phyloP scores from a whole-genome alignment of 129 eudicot genomes.

The Chrysanthemum seticuspe region DNA sequence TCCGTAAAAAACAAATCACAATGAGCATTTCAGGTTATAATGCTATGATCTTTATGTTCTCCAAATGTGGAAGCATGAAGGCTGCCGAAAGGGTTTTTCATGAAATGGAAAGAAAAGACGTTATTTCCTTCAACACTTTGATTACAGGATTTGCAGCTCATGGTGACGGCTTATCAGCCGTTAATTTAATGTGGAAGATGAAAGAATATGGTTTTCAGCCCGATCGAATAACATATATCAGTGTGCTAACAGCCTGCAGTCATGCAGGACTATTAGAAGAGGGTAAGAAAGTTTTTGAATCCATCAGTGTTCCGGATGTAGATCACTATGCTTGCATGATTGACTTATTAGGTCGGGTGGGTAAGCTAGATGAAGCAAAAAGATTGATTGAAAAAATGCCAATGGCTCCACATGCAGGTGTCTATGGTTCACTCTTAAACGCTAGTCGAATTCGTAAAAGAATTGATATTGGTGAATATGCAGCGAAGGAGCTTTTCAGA shows the following conservation, averaged over 20 bases:
- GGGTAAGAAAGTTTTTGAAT: conserved; percentile 61
- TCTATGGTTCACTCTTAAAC: conserved; percentile 73
- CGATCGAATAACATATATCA: conserved; percentile 71
- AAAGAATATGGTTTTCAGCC: conserved; percentile 53
- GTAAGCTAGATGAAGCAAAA: conserved; percentile 77
- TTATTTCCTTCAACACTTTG: conserved; percentile 65
- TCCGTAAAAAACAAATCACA: conserved; percentile 26
- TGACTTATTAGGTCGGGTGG: conserved; percentile 77
- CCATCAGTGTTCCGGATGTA: conserved; percentile 56
- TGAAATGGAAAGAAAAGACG: conserved; percentile 63
- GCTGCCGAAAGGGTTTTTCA: conserved; percentile 50
- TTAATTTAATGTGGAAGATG: conserved; percentile 54
- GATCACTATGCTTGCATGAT: conserved; percentile 90
- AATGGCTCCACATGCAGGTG: conserved; percentile 70
- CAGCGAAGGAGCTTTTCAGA: conserved; percentile 68
- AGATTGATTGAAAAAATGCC: conserved; percentile 59
- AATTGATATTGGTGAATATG: conserved; percentile 68
- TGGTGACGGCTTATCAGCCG: conserved; percentile 64
- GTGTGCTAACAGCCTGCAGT: conserved; percentile 80
- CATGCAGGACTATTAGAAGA: conserved; percentile 69
- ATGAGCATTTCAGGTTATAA: conserved; percentile 67
- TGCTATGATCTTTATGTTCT: conserved; percentile 74
- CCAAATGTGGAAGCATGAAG: conserved; percentile 78
- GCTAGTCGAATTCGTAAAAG: conserved; percentile 76
- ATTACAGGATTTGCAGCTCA: conserved; percentile 80